A percentile compares a stretch with the other conserved stretches of the same genome.
These are phyloP conservation scores for Coemansia sp. DNA, from an alignment of 192 early-diverging fungal genomes.

Conservation along the genomic window DNA sequence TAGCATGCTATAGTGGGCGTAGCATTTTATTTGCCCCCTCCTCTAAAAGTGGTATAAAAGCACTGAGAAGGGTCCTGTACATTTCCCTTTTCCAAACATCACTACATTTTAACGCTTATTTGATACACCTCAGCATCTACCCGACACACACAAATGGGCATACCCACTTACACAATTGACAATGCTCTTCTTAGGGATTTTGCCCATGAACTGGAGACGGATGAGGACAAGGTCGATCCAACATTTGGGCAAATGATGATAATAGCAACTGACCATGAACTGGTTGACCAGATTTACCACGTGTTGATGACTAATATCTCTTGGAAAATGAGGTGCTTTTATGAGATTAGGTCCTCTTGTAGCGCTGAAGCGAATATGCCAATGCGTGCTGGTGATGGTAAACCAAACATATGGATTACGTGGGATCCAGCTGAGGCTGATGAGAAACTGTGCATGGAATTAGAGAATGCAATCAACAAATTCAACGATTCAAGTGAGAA, in stretches of 20 bases:
- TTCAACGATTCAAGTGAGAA: not conserved
- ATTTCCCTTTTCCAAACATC: not conserved
- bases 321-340: not conserved
- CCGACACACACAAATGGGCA: not conserved
- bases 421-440: not conserved
- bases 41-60: not conserved
- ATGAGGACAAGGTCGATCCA: too few species aligned
- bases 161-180: not conserved
- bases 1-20: not conserved
- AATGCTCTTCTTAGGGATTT: not conserved
- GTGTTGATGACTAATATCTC: not conserved
- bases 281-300: not conserved
- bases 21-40: not conserved
- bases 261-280: not conserved
- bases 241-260: not conserved
- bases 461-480: not conserved
- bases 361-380: not conserved
- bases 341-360: not conserved
- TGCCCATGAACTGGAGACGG: not conserved
- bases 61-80: not conserved
- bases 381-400: not conserved
- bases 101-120: not conserved
- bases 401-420: not conserved
- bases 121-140: not conserved
- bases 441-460: not conserved